Conservation (phyloP, 225 moss, liverwort and hornwort species). For the Ulota crispa region DNA sequence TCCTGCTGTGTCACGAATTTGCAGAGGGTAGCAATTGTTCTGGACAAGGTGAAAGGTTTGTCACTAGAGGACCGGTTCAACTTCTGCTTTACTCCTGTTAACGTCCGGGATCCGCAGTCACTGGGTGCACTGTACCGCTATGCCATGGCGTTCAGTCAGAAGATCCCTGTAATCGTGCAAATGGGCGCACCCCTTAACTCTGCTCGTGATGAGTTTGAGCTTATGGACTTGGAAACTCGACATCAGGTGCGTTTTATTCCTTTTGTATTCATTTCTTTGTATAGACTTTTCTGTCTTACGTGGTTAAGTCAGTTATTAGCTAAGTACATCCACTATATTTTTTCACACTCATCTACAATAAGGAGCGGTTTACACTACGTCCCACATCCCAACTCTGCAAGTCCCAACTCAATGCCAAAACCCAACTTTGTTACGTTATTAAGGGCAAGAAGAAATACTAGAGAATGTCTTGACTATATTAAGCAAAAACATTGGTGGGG, state of each 20-base stretch:
- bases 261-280: background rate
- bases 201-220: conserved; percentile 90
- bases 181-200: conserved; percentile 93
- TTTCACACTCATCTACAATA: background rate
- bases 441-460: no score
- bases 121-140: conserved; percentile 87
- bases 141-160: conserved; percentile 92
- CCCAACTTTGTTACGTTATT: no score
- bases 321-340: background rate
- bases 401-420: no score
- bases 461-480: no score
- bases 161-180: conserved; percentile 89
- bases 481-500: no score
- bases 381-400: no score
- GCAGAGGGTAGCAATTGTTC: conserved; percentile 84
- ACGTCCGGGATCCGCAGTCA: conserved; percentile 92
- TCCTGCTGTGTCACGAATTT: conserved; percentile 1
- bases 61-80: conserved; percentile 94
- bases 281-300: background rate
- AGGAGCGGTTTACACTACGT: no score
- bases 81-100: conserved; percentile 98
- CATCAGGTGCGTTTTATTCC: conserved; percentile 68
- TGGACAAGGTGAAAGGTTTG: conserved; percentile 90
- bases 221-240: conserved; percentile 90
- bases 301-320: background rate